Evolutionary conservation across 2,329 filamentous ascomycete species (phyloP), one percentile per base, ranked within the genome.

Genomic region (Hypocrella siamensis): DNA sequence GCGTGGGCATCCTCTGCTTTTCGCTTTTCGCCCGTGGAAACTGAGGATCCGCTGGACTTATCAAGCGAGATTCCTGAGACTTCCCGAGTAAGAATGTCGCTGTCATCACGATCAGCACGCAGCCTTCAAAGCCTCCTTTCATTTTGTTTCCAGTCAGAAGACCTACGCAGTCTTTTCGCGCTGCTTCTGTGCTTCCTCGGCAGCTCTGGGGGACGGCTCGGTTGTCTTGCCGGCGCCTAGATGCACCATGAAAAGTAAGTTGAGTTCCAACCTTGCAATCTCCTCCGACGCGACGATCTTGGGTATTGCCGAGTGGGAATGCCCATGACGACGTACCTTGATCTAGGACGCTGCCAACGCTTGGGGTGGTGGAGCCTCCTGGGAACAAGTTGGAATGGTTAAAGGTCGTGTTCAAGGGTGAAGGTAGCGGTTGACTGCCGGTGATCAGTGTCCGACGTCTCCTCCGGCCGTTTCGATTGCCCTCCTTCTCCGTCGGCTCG

Each of bases 151-250:
- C n/a, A n/a, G n/a, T 26, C n/a, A 14, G n/a, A 26, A 26, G 5
- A n/a, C 85, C 60, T 75, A 93, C 86, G 88, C 82, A 44, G 86
- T 88, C 67, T 88, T 93, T 57, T 96, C 88, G 44, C 85, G 63
- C 56, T 88, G 75, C 43, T 82, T 83, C 47, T 93, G 82, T 40
- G 70, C 67, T 34, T 83, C 78, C 30, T 67, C 63, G 6, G 62
- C 54, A 24, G 39, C 68, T 58, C 52, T 75, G 51, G 57, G 65
- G 48, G 46, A 72, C 49, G 43, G 61, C 41, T 52, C 58, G 29
- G 54, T 56, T 12, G 51, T 49, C 31, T 51, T 53, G 39, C 51
- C 51, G 32, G 49, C 49, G 35, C 48, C 51, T 54, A 40, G 28
- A 33, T 11, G 15, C 18, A 19, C 10, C 7, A 16, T 12, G 5